Base-by-base conservation (phyloP, 2,329 filamentous ascomycete genomes). In the Alternaria tenuissima region DNA sequence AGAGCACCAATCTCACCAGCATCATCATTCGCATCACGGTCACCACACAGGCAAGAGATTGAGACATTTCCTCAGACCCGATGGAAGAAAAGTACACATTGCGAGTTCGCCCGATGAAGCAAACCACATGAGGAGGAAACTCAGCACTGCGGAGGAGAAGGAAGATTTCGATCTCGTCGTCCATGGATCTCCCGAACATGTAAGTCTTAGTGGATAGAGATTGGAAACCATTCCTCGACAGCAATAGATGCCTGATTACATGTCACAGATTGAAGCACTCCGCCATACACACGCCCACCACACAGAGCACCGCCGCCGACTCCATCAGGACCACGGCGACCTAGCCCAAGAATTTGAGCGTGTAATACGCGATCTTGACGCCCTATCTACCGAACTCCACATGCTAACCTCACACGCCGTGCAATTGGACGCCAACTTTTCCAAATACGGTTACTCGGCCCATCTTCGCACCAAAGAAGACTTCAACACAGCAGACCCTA, bases 381-480 rank as follows among this genome's bases (percentile, higher is more conserved):
- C 76, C 0, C 78, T 89, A n/a, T 81, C 80, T 11, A 65, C 70
- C 2, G 86, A 89, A 72, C 75, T 89, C 7, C 83, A 86, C 58
- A 79, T 82, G 62, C 76, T 89, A 52, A 83, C 81, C 3, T 82
- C 84, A 57, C 84, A 87, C 67, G 81, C 83, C 4, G 82, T 86
- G 5, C 78, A 83, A 18, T 77, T 89, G 22, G 85, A 86, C 66
- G 85, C 86, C 34, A 89, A 86, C 70, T 89, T 89, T 71, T 82
- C 82, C 55, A 87, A 86, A 68, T 90, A 87, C 77, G 88, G 88
- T 1, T 90, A 88, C 70, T 82, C 81, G 49, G 86, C 87, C 28
- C 82, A 85, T 71, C 75, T 89, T 53, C 79, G 86, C 16, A 77
- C 75, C 12, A 75, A 72, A 44, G 73, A 74, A 38, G 55, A 53